Base-by-base conservation (phyloP, 1,284 basidiomycete genomes). In the Leccinum huronense region DNA sequence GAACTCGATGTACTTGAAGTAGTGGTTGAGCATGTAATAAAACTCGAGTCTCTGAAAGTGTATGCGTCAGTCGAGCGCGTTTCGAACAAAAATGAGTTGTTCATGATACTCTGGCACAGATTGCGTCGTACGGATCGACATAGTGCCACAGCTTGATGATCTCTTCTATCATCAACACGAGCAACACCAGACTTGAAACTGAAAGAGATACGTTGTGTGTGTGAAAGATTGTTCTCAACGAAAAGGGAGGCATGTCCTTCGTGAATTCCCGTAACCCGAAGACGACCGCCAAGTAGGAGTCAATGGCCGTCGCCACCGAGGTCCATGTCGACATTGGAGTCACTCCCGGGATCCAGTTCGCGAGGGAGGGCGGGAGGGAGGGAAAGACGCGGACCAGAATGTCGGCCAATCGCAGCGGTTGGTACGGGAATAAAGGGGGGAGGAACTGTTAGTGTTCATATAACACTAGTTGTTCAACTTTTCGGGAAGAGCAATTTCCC, bases 1-100 rank as follows among this genome's bases (percentile, higher is more conserved):
- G 65, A 98, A 86, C 80, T 98, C 95, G 68, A 95, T 77, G 76
- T 94, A 95, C 79, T 96, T 95, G 86, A 96, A 93, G 80, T 90
- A 94, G 81, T 98, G 98, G 83, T 98, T 98, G 82, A 98, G 83
- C 83, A 98, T 95, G 83, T 98, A 98, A 81, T 93, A 97, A 72
- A 93, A 89, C 76, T 94, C 89, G 77, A 95, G 82, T 72, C 84
- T 85, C 91, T 94, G 33, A 58, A 67, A 40, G 45, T 56, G 54
- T 27, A 51, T 67, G 31, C 55, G 31, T 65, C 34, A 63, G 66
- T 27, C 23, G 63, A 70, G 16, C 58, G 30, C 53, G 8, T 30
- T 48, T 58, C 51, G 33, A 10, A 40, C 23, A 42, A 13, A 60
- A 11, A 33, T 33, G 9, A 60, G 48, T 81, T 59, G 95, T 96